These are phyloP conservation scores for Sarocladium kiliense DNA, from an alignment of 2,329 filamentous ascomycete species.

Conservation along the genomic window DNA sequence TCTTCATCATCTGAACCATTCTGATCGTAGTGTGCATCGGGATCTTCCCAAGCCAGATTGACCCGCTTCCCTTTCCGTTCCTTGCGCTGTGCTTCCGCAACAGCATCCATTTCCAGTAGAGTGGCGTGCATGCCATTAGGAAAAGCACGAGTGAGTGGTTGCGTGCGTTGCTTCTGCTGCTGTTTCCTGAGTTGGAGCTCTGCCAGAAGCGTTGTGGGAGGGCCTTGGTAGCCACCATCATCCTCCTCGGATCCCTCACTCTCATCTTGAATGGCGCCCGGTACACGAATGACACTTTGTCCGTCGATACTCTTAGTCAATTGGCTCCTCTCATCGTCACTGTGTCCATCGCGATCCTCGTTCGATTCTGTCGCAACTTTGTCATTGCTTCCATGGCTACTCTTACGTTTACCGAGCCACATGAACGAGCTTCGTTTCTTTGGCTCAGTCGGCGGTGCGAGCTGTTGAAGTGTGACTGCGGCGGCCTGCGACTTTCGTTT, in stretches of 20 bases:
- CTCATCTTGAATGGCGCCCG: slow-evolving; percentile 22
- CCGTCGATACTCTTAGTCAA: slow-evolving; percentile 19
- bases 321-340: slow-evolving; percentile 11
- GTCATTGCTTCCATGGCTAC: slow-evolving; percentile 21
- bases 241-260: slow-evolving; percentile 40
- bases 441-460: slow-evolving; percentile 19
- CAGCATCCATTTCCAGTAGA: slow-evolving; percentile 82
- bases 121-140: slow-evolving; percentile 87
- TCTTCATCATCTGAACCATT: slow-evolving; percentile 68
- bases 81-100: slow-evolving; percentile 77
- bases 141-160: slow-evolving; percentile 51
- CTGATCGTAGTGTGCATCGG: slow-evolving; percentile 37
- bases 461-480: slow-evolving; percentile 18
- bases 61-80: slow-evolving; percentile 70
- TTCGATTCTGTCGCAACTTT: slow-evolving; percentile 12
- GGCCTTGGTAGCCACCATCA: slow-evolving; percentile 55
- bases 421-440: slow-evolving; percentile 47
- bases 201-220: slow-evolving; percentile 85
- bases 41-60: slow-evolving; percentile 86
- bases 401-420: slow-evolving; percentile 37
- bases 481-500: slow-evolving; percentile 38
- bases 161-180: slow-evolving; percentile 74
- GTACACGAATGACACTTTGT: slow-evolving; percentile 19
- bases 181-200: slow-evolving; percentile 89
- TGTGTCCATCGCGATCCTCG: slow-evolving; percentile 11